Evolutionary conservation across 768 basidiomycete species (phyloP), one percentile per base, ranked within the genome.

Genomic region (Tylopilus plumbeoviolaceoides): DNA sequence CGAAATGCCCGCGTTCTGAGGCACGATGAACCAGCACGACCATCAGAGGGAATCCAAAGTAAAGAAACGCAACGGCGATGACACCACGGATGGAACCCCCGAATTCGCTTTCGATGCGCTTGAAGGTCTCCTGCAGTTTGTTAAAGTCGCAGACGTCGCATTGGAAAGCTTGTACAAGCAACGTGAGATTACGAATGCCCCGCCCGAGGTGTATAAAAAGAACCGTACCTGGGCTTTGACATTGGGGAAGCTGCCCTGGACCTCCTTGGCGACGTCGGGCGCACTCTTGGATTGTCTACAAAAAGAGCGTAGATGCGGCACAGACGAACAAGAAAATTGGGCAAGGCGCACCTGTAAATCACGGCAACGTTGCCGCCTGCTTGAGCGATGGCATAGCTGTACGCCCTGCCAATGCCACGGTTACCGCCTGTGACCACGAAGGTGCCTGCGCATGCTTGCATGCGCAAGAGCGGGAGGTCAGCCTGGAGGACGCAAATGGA

Each of bases 381-480:
- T 41, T 72, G 60, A 18, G 82, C 82, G 33, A 82, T 70, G 2
- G 82, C 81, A 35, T 71, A 67, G 25, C 78, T 77, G 49, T 76
- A 79, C 2, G 78, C 82, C 28, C 67, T 72, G 2, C 85, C 85
- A 44, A 86, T 84, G 10, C 84, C 84, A 40, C 78, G 71, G 58
- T 79, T 82, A 2, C 82, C 82, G 4, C 84, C 84, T 0, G 85
- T 85, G 43, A 86, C 74, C 30, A 85, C 75, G 48, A 79, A 67
- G 44, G 75, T 76, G 0, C 63, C 79, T n/a, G n/a, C n/a, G n/a
- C n/a, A n/a, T n/a, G n/a, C n/a, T n/a, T 21, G 20, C 12, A 18
- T n/a, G n/a, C 14, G n/a, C n/a, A 20, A 36, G 15, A 36, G 15
- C 14, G 17, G 7, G 33, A 15, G 14, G 33, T 36, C 35, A 36